Evolutionary conservation across 345 rosid genomes (phyloP).

Genomic region (Gossypium raimondii): DNA sequence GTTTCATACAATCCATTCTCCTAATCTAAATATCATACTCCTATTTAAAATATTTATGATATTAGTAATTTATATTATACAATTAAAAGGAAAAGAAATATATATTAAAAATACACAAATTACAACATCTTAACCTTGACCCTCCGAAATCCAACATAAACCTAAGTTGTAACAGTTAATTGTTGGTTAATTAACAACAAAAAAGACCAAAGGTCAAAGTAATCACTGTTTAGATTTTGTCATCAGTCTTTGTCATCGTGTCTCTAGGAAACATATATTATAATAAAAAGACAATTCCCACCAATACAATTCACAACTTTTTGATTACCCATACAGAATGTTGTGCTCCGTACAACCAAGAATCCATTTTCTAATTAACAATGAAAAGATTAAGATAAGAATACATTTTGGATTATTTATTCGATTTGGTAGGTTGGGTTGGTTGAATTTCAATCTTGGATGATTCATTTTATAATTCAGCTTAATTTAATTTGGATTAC

Average conservation of each 20-base stretch:
- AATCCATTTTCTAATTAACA: background rate
- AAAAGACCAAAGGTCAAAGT: background rate
- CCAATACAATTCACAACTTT: background rate
- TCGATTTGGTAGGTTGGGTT: background rate
- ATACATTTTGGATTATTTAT: background rate
- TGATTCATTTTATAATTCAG: background rate
- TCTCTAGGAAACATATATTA: background rate
- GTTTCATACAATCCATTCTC: no score
- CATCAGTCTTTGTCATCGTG: background rate
- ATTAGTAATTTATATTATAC: no score
- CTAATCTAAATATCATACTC: no score
- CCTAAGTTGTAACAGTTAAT: slow-evolving; percentile 1
- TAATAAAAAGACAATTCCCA: background rate
- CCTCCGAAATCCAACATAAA: background rate
- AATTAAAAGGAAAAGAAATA: no score
- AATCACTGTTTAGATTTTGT: background rate
- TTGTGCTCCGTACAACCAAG: background rate
- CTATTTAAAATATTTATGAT: no score
- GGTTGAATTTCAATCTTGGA: background rate
- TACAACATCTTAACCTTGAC: background rate
- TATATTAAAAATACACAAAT: no score
- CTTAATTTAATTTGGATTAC: no score
- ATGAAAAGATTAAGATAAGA: background rate
- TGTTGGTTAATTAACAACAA: background rate
- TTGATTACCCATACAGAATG: background rate